phyloP scores from a whole-genome alignment of 148 eudicot genomes.

The Spergularia bocconei region DNA sequence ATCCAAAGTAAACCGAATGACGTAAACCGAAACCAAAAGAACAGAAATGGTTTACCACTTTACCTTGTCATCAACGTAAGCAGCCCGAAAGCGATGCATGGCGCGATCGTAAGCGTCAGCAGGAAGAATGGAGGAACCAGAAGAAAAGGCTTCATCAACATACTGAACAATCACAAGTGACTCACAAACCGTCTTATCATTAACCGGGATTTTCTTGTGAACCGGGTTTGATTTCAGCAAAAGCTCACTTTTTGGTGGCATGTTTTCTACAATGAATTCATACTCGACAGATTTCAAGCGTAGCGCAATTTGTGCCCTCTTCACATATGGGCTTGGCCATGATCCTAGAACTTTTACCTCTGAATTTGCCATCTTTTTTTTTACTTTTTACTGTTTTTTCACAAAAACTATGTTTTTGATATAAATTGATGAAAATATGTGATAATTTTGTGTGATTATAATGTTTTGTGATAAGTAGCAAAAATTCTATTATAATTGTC shows the following conservation, averaged over 20 bases:
- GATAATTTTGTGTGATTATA: neutral
- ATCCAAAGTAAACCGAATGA: too few species aligned
- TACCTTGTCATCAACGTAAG: constrained; percentile 56
- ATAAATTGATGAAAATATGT: neutral
- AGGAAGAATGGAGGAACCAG: constrained; percentile 54
- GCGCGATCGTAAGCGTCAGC: constrained; percentile 73
- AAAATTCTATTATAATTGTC: too few species aligned
- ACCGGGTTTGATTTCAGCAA: constrained; percentile 72
- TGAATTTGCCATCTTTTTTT: constrained; percentile 20
- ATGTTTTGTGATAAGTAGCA: neutral
- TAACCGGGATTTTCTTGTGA: constrained; percentile 66
- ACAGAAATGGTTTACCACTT: constrained; percentile 18
- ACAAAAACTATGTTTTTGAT: neutral
- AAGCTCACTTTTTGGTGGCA: constrained; percentile 47
- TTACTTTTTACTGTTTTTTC: neutral
- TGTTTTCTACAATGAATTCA: constrained; percentile 40
- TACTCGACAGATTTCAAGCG: constrained; percentile 42
- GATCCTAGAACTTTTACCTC: constrained; percentile 52
- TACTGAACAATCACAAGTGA: constrained; percentile 66
- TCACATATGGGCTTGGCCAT: constrained; percentile 49
- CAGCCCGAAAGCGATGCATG: constrained; percentile 65
- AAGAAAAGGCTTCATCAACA: constrained; percentile 53
- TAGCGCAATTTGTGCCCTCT: constrained; percentile 48
- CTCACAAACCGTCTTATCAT: constrained; percentile 52
- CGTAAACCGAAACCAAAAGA: too few species aligned